These are phyloP conservation scores for Deinandra increscens DNA, from an alignment of 129 eudicot species.

Conservation along the genomic window DNA sequence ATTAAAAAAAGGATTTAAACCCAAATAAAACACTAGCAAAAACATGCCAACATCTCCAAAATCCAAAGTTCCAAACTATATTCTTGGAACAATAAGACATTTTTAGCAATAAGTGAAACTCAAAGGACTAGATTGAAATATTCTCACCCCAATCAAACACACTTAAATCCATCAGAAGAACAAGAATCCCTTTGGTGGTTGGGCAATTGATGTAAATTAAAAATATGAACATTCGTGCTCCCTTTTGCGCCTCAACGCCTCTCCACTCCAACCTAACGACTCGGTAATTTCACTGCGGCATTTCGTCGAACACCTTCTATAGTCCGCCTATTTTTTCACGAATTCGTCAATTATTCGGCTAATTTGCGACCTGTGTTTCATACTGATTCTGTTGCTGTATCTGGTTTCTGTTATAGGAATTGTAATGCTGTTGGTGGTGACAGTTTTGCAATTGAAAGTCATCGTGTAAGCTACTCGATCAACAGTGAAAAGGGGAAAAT, in stretches of 20 bases:
- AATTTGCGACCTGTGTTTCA: not conserved
- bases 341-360: no score
- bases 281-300: conserved; percentile 40
- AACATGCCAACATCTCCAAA: no score
- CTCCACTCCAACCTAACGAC: conserved; percentile 33
- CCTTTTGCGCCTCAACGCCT: conserved; percentile 30
- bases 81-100: no score
- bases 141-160: not conserved
- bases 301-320: conserved; percentile 35
- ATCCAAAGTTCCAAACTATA: no score
- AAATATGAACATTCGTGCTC: conserved; percentile 33
- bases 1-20: no score
- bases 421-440: conserved; percentile 31
- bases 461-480: conserved; percentile 57
- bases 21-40: no score
- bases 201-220: not conserved
- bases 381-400: not conserved
- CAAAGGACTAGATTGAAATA: conserved; percentile 3
- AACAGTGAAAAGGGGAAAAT: conserved; percentile 40
- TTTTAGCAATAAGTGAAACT: not conserved
- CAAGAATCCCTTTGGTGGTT: not conserved
- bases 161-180: not conserved
- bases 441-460: conserved; percentile 60
- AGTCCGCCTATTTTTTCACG: not conserved
- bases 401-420: conserved; percentile 23